phyloP scores from a whole-genome alignment of 1,284 basidiomycete genomes.

The Trametes pubescens region DNA sequence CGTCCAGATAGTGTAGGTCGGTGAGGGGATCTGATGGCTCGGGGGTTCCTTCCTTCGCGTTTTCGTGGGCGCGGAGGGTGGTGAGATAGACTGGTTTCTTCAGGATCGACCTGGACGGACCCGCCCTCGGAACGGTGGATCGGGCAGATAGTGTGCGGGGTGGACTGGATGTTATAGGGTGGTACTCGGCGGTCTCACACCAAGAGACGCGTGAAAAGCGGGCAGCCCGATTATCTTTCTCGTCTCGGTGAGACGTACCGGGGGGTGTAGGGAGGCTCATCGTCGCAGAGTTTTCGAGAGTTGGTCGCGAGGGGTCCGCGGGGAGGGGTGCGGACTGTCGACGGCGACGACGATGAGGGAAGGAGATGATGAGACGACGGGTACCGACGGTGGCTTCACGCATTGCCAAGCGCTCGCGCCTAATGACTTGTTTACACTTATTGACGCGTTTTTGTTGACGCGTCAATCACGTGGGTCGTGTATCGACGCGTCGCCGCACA shows the following conservation, averaged over 20 bases:
- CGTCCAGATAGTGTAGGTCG: conserved; percentile 66
- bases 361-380: conserved; percentile 9
- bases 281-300: conserved; percentile 5
- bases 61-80: conserved; percentile 51
- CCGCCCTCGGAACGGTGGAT: conserved; percentile 47
- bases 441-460: conserved; percentile 37
- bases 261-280: conserved; percentile 68
- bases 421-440: conserved; percentile 31
- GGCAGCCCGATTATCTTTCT: conserved; percentile 56
- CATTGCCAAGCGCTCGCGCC: conserved; percentile 17
- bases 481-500: conserved; percentile 12
- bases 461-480: conserved; percentile 31
- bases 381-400: conserved; percentile 18
- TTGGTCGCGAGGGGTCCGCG: conserved; percentile 1
- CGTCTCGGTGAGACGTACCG: conserved; percentile 59
- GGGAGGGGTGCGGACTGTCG: conserved; percentile 13
- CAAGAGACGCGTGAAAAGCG: conserved; percentile 59
- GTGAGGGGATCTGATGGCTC: conserved; percentile 73
- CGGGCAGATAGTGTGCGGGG: conserved; percentile 38
- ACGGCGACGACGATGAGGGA: conserved; percentile 20
- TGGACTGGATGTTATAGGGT: conserved; percentile 52
- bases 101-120: conserved; percentile 68
- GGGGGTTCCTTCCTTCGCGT: conserved; percentile 69
- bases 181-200: conserved; percentile 64
- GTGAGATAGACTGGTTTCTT: conserved; percentile 54